A percentile compares a stretch with the other conserved stretches of the same genome.
Conservation (phyloP, 768 basidiomycete genomes). For the Leccinum sublutescens region DNA sequence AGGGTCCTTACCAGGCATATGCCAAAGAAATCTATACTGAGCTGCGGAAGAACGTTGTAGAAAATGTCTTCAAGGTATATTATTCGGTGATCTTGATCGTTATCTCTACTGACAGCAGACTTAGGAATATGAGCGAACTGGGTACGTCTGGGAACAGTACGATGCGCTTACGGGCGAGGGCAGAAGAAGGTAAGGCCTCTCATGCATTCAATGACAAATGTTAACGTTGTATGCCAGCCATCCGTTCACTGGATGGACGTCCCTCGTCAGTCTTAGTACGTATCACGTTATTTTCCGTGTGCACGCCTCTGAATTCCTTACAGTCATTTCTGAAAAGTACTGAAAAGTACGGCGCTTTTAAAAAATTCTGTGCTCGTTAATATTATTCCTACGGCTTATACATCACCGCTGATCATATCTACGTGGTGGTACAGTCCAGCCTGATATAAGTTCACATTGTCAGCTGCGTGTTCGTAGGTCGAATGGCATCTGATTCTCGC, state of each 20-base stretch:
- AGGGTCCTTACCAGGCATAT: conserved; percentile 77
- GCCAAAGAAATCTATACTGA: conserved; percentile 79
- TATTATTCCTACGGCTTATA: not conserved
- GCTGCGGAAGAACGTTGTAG: conserved; percentile 76
- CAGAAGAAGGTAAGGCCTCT: conserved; percentile 63
- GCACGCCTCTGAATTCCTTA: conserved; percentile 8
- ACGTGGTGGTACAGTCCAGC: not conserved
- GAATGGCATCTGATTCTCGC: not conserved
- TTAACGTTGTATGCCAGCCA: conserved; percentile 50
- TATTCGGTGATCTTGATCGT: not conserved
- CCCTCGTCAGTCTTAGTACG: conserved; percentile 84
- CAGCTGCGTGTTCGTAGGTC: not conserved
- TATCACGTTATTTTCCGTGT: conserved; percentile 12
- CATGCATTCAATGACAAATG: conserved; percentile 2
- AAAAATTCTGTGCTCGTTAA: not conserved
- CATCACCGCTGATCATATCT: not conserved
- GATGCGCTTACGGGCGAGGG: conserved; percentile 83
- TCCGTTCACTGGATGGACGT: conserved; percentile 98
- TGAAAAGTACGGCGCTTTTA: conserved; percentile 24
- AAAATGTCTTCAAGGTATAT: conserved; percentile 72
- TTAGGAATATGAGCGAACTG: conserved; percentile 89
- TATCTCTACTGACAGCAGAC: conserved; percentile 6
- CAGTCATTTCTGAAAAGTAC: conserved; percentile 72
- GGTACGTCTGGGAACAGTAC: conserved; percentile 98
- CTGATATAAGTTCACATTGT: not conserved